Percentiles rank a stretch among this genome's conserved stretches.
These are phyloP conservation scores for Coniochaeta sp. DNA, from an alignment of 2,329 filamentous ascomycete species.

Conservation along the genomic window DNA sequence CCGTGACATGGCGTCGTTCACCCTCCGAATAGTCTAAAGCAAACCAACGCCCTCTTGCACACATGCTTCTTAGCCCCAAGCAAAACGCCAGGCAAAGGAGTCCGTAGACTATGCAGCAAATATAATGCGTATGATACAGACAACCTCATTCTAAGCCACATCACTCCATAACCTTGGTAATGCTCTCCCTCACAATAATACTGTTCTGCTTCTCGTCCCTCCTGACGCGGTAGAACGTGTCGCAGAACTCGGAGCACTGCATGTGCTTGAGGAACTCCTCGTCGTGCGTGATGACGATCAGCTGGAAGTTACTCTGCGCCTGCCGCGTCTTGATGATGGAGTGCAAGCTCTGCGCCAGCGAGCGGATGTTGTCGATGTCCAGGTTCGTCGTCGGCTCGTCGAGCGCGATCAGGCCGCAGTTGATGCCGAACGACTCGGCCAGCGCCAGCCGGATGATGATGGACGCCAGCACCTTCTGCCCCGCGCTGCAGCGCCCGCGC, in stretches of 20 bases:
- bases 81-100: not conserved
- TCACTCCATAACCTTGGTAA: constrained; percentile 37
- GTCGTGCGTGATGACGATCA: constrained; percentile 98
- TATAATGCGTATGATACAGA: not conserved
- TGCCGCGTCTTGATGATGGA: constrained; percentile 79
- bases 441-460: constrained; percentile 97
- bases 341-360: constrained; percentile 76
- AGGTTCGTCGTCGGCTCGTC: constrained; percentile 98
- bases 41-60: not conserved
- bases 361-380: constrained; percentile 88
- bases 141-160: not conserved
- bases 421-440: constrained; percentile 92
- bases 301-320: constrained; percentile 89
- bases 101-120: not conserved
- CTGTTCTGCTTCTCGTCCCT: constrained; percentile 82
- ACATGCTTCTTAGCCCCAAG: not conserved
- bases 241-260: constrained; percentile 88
- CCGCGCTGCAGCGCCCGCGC: constrained; percentile 93
- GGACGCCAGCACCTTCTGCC: constrained; percentile 91
- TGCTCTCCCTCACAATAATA: constrained; percentile 66
- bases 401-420: constrained; percentile 91
- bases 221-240: constrained; percentile 83
- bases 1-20: not conserved
- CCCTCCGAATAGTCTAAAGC: not conserved
- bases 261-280: constrained; percentile 92